Base-by-base conservation (phyloP, 176 grass and related monocot genomes). In the Guadua angustifolia region DNA sequence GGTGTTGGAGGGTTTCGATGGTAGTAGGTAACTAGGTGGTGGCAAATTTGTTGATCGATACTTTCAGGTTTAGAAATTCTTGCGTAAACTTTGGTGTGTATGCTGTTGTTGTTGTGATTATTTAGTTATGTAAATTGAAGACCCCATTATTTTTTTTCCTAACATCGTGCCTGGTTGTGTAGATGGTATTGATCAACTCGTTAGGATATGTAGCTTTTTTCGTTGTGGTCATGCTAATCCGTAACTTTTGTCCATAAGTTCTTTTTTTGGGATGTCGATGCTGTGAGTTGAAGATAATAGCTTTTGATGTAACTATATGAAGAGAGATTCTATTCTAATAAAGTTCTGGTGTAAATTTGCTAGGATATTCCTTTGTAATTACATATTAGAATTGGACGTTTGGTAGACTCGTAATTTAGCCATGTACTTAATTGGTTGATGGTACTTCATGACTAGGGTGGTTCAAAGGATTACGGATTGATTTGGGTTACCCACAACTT, bases 1-100 rank as follows among this genome's bases (percentile, higher is more conserved):
- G 66, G n/a, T 74, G 50, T 19, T 59, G 25, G 65, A 80, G 47
- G 61, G 71, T 72, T 71, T 51, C 26, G 22, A 75, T 26, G 47
- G 35, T 33, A 52, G 1, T 8, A 13, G 59, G n/a, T n/a, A n/a
- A n/a, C n/a, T n/a, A n/a, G n/a, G 19, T 29, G 76, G 13, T 11
- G 4, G 14, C 50, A 14, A 4, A 13, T 5, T 56, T 5, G 9
- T 39, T 18, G 19, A 68, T 69, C 6, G 29, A 67, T 52, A 22
- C 19, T 80, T 49, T 12, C 10, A 36, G 29, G 50, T 17, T 16
- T 26, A 69, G 4, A 55, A 18, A 26, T 68, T 80, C 4, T 36
- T 43, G 56, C 19, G 50, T 43, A 69, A 16, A 1, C 14, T 25
- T 40, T 58, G 11, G 9, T 18, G 1, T 3, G 4, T 36, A 19